Percentiles rank a stretch among this genome's conserved stretches.
These are phyloP conservation scores for Alternaria gansuensis DNA, from an alignment of 2,329 filamentous ascomycete genomes.

Conservation along the genomic window DNA sequence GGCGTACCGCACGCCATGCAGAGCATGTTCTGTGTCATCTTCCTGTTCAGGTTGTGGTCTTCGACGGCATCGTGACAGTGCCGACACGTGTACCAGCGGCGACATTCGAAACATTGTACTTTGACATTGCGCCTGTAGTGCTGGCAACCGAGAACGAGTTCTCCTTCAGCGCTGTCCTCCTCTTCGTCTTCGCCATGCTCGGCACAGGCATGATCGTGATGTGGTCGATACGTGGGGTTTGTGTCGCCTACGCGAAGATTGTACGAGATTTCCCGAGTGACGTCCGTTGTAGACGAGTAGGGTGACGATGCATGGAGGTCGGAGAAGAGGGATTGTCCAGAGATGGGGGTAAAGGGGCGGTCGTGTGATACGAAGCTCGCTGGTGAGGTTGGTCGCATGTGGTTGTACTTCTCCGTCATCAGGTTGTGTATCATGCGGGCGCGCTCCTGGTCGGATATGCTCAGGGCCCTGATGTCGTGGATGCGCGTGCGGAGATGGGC, in stretches of 20 bases:
- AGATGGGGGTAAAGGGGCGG: conserved; percentile 51
- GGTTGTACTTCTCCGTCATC: conserved; percentile 60
- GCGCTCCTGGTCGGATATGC: conserved; percentile 58
- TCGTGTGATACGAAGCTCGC: conserved; percentile 53
- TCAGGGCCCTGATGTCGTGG: conserved; percentile 58
- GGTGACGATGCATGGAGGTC: conserved; percentile 48
- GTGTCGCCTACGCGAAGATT: conserved; percentile 48
- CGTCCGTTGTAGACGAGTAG: conserved; percentile 45
- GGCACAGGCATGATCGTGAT: conserved; percentile 21
- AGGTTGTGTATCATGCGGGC: conserved; percentile 59
- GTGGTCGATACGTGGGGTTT: conserved; percentile 43
- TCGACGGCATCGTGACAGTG: conserved; percentile 90
- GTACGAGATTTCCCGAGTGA: conserved; percentile 48
- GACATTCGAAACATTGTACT: conserved; percentile 88
- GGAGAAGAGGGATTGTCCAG: conserved; percentile 47
- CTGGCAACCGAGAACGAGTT: conserved; percentile 73
- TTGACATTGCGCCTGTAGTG: conserved; percentile 98
- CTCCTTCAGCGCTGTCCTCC: conserved; percentile 60
- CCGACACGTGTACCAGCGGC: conserved; percentile 92
- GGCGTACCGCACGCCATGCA: conserved; percentile 94
- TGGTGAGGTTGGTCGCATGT: conserved; percentile 50
- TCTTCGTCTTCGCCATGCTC: conserved; percentile 60
- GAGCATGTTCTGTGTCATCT: conserved; percentile 91
- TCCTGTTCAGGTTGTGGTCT: conserved; percentile 79
- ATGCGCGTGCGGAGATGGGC: conserved; percentile 57